A percentile compares a stretch with the other conserved stretches of the same genome.
Evolutionary conservation across 495 filamentous ascomycete genomes (phyloP).

Genomic region (Cladorrhinum samala): DNA sequence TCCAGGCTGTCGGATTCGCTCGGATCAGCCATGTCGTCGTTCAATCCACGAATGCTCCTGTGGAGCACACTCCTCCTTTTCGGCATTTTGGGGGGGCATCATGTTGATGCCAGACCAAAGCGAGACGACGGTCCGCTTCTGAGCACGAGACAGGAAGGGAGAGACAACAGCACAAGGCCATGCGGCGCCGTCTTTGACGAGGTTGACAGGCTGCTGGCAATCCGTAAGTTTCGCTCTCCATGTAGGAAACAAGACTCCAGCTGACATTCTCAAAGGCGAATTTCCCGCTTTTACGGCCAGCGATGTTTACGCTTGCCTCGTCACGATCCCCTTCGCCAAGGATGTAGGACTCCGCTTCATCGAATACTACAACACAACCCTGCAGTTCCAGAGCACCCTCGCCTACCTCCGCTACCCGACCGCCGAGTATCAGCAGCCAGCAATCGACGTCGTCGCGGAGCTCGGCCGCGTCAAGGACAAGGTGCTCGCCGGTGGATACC

Average conservation of each 20-base stretch:
- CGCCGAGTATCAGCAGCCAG: constrained; percentile 47
- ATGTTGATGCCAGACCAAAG: neutral
- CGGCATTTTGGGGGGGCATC: neutral
- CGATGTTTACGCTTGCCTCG: constrained; percentile 47
- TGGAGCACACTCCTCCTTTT: neutral
- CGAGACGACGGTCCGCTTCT: no score
- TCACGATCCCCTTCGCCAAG: constrained; percentile 49
- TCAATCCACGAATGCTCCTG: neutral
- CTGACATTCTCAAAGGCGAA: neutral
- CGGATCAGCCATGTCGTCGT: neutral
- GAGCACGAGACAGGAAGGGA: neutral
- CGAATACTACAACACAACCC: constrained; percentile 47
- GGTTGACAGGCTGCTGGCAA: no score
- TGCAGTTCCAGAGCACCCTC: constrained; percentile 54
- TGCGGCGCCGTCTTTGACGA: neutral
- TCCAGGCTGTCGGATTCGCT: neutral
- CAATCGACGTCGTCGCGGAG: constrained; percentile 43
- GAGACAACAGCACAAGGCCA: neutral
- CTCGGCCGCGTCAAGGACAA: constrained; percentile 40
- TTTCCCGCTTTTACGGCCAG: constrained; percentile 28
- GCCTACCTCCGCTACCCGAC: constrained; percentile 52
- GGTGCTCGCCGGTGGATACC: constrained; percentile 32
- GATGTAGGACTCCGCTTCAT: constrained; percentile 47
- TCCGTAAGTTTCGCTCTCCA: no score
- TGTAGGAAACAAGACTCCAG: no score